phyloP scores from a whole-genome alignment of 129 eudicot species.

The Flaveria ramosissima region DNA sequence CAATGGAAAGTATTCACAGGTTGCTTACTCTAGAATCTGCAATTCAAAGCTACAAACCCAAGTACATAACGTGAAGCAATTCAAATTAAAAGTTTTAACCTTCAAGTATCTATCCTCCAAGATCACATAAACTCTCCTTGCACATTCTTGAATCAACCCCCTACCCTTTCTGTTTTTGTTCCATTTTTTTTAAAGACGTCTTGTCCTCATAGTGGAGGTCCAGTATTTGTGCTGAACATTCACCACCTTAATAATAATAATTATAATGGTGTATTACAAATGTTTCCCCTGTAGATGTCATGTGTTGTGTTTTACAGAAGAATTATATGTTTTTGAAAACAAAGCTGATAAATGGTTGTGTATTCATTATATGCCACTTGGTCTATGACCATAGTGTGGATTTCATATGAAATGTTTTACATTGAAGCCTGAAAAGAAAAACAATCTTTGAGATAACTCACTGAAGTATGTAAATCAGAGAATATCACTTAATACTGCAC shows the following conservation, averaged over 20 bases:
- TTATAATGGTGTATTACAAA: neutral
- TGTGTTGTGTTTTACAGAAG: neutral
- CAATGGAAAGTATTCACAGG: too few species aligned
- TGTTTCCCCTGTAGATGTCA: neutral
- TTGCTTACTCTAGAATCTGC: too few species aligned
- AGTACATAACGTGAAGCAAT: too few species aligned
- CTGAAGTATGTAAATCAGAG: neutral
- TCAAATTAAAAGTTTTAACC: too few species aligned
- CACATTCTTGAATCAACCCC: too few species aligned
- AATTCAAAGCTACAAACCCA: too few species aligned
- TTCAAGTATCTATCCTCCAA: too few species aligned
- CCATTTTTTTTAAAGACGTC: too few species aligned
- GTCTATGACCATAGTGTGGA: neutral
- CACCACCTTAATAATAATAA: neutral
- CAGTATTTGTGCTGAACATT: too few species aligned
- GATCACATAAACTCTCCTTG: too few species aligned
- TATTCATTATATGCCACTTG: neutral
- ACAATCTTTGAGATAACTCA: neutral
- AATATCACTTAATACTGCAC: neutral
- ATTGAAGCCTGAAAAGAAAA: neutral
- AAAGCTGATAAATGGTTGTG: neutral
- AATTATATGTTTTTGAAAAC: neutral
- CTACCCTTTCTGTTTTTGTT: too few species aligned
- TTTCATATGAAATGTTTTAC: neutral
- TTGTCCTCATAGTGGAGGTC: too few species aligned